These are phyloP conservation scores for Dendrostoma leiphaemia DNA, from an alignment of 2,329 filamentous ascomycete species.

Conservation along the genomic window DNA sequence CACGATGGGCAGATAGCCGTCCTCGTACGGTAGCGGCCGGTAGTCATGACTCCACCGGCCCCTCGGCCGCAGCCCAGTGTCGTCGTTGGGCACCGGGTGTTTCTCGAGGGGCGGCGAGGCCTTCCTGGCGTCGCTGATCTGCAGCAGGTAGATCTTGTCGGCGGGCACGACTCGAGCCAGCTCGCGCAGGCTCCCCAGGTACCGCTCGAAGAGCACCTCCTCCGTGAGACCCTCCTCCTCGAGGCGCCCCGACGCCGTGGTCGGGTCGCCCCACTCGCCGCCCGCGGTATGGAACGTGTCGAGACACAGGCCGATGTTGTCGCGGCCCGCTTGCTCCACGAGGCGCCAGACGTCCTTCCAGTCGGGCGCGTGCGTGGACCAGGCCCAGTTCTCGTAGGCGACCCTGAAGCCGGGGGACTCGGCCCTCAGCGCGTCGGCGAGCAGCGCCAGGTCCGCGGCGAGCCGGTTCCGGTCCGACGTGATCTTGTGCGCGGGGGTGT, in stretches of 20 bases:
- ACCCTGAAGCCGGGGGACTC: constrained; percentile 51
- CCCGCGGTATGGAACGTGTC: constrained; percentile 77
- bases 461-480: constrained; percentile 47
- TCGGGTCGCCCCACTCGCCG: constrained; percentile 71
- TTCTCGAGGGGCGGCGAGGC: constrained; percentile 53
- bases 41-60: constrained; percentile 71
- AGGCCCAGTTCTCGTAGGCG: constrained; percentile 82
- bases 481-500: constrained; percentile 50
- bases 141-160: constrained; percentile 72
- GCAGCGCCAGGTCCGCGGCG: constrained; percentile 58
- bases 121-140: constrained; percentile 74
- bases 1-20: constrained; percentile 67
- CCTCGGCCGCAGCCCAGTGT: constrained; percentile 56
- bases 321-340: constrained; percentile 57
- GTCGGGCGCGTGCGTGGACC: constrained; percentile 66
- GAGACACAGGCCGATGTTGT: constrained; percentile 71
- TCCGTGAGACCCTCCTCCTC: constrained; percentile 39
- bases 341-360: constrained; percentile 73
- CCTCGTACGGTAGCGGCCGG: constrained; percentile 66
- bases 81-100: constrained; percentile 34
- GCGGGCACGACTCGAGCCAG: constrained; percentile 56
- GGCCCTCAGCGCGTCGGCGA: constrained; percentile 60
- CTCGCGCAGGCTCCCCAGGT: constrained; percentile 52
- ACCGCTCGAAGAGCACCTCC: constrained; percentile 48
- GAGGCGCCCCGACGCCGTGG: constrained; percentile 57